Evolutionary conservation across 768 basidiomycete species (phyloP).

Genomic region (Hypholoma sublateritium): DNA sequence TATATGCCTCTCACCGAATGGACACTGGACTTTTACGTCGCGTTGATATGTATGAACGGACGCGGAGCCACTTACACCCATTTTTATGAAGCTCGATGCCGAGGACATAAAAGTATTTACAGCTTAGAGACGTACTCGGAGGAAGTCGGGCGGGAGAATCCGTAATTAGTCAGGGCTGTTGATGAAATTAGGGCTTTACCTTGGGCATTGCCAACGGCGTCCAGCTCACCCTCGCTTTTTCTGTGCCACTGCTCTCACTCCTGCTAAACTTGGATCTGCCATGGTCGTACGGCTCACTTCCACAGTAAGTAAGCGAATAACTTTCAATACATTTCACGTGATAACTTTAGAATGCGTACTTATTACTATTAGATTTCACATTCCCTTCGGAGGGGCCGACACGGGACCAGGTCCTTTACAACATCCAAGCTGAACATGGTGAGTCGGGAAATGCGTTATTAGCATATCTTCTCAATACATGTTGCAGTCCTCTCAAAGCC

Average conservation of each 20-base stretch:
- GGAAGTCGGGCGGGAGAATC: constrained; percentile 13
- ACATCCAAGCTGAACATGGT: constrained; percentile 31
- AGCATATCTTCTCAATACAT: neutral
- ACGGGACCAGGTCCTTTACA: constrained; percentile 31
- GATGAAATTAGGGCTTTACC: neutral
- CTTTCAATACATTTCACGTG: constrained; percentile 28
- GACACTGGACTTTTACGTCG: no score
- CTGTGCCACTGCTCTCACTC: neutral
- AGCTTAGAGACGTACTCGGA: neutral
- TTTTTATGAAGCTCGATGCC: no score
- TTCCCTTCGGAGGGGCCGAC: constrained; percentile 12
- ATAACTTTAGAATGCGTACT: constrained; percentile 16
- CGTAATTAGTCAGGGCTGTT: neutral
- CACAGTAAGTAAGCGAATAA: constrained; percentile 9
- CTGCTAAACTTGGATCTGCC: constrained; percentile 1
- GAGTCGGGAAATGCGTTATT: constrained; percentile 4
- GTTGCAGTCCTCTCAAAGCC: constrained; percentile 45
- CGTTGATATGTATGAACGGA: no score
- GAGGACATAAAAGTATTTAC: neutral
- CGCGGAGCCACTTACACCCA: no score
- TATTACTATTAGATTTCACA: constrained; percentile 23
- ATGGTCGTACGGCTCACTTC: constrained; percentile 20
- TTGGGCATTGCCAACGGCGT: constrained; percentile 2
- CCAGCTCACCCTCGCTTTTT: neutral
- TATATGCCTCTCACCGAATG: neutral